phyloP scores from a whole-genome alignment of 345 rosid species.

The Eutrema yunnanense region DNA sequence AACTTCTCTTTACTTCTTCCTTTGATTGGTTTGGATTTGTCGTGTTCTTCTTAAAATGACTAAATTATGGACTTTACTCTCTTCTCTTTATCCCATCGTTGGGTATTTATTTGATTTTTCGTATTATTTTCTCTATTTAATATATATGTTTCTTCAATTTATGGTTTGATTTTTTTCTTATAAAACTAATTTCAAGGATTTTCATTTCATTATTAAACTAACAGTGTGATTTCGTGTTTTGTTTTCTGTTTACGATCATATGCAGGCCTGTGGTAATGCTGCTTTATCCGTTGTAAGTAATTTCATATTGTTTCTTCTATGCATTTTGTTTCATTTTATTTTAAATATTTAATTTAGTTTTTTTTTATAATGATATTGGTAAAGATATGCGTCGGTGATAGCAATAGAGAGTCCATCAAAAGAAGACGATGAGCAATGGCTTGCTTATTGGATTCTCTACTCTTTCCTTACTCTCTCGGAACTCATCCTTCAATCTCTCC shows the following conservation, averaged over 20 bases:
- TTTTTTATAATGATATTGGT: neutral
- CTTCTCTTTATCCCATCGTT: constrained; percentile 45
- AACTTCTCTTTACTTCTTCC: neutral
- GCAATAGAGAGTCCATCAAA: constrained; percentile 70
- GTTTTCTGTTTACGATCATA: neutral
- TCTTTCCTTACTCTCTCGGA: constrained; percentile 72
- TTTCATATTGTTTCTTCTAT: neutral
- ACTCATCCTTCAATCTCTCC: constrained; percentile 57
- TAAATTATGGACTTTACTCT: constrained; percentile 46
- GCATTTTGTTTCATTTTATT: neutral
- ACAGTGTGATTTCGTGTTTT: neutral
- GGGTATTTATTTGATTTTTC: constrained; percentile 33
- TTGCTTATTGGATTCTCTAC: constrained; percentile 87
- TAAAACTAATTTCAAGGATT: neutral
- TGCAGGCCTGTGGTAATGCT: constrained; percentile 71
- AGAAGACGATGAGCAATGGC: constrained; percentile 85
- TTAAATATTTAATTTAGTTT: neutral
- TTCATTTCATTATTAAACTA: neutral
- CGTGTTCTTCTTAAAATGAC: constrained; percentile 31
- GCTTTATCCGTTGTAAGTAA: constrained; percentile 71
- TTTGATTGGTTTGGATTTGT: constrained; percentile 1
- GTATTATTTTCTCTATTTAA: neutral
- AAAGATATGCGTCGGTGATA: constrained; percentile 68
- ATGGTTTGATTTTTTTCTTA: neutral
- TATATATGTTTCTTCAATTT: neutral